Percentiles rank a stretch among this genome's conserved stretches.
These are phyloP conservation scores for Aspergillus conjunctus DNA, from an alignment of 495 filamentous ascomycete species.

Conservation along the genomic window DNA sequence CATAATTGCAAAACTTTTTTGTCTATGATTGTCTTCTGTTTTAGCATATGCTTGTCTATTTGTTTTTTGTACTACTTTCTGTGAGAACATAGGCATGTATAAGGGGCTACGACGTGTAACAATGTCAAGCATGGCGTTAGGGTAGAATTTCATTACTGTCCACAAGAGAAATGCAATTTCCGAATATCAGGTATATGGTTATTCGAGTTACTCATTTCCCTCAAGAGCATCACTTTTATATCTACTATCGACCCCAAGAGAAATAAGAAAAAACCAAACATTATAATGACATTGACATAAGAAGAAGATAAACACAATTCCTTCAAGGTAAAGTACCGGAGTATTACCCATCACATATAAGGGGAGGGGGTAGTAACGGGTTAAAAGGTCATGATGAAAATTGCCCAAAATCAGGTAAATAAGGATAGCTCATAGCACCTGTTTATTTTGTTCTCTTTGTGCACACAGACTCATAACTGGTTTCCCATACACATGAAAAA, in stretches of 20 bases:
- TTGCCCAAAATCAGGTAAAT: conserved; percentile 10
- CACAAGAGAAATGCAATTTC: not conserved
- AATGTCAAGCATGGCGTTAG: conserved; percentile 19
- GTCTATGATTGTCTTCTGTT: not conserved
- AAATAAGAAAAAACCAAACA: conserved; percentile 16
- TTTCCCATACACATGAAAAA: conserved; percentile 4
- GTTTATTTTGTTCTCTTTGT: conserved; percentile 2
- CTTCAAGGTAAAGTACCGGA: not conserved
- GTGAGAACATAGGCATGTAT: not conserved
- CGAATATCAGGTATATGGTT: too few species aligned
- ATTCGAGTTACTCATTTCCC: not conserved
- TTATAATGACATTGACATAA: conserved; percentile 29
- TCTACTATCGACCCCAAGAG: conserved; percentile 1
- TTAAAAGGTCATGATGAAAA: not conserved
- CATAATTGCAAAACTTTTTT: not conserved
- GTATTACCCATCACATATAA: not conserved
- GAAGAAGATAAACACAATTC: conserved; percentile 18
- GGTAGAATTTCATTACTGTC: conserved; percentile 2
- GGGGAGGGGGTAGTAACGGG: not conserved
- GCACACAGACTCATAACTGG: conserved; percentile 17
- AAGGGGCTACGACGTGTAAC: too few species aligned
- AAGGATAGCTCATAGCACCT: not conserved
- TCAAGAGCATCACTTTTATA: conserved; percentile 2
- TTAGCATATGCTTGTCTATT: not conserved
- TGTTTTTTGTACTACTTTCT: not conserved